These are phyloP conservation scores for Pseudogymnoascus sp. DNA, from an alignment of 2,329 filamentous ascomycete genomes.

Conservation along the genomic window DNA sequence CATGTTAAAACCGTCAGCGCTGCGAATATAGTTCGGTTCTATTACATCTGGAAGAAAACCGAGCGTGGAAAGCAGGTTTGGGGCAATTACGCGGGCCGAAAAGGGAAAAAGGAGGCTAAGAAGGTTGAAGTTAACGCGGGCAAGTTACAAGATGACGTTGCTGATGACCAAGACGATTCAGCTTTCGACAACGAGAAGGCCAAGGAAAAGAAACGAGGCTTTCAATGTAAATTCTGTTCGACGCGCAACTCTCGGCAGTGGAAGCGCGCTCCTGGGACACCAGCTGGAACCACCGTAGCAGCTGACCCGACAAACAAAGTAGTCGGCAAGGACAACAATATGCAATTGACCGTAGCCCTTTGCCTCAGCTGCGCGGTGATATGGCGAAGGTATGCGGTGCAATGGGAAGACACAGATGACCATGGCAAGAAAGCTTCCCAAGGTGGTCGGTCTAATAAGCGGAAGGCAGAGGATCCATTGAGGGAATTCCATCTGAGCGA, in stretches of 20 bases:
- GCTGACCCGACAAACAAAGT: slow-evolving; percentile 58
- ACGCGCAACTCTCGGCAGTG: slow-evolving; percentile 78
- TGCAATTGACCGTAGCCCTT: slow-evolving; percentile 70
- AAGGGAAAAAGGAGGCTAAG: slow-evolving; percentile 81
- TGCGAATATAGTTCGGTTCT: slow-evolving; percentile 79
- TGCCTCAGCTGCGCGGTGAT: slow-evolving; percentile 86
- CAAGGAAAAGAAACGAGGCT: slow-evolving; percentile 67
- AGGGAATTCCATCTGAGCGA: slow-evolving; percentile 51
- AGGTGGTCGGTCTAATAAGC: slow-evolving; percentile 77
- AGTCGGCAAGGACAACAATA: slow-evolving; percentile 64
- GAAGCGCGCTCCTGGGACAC: slow-evolving; percentile 77
- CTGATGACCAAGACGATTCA: slow-evolving; percentile 87
- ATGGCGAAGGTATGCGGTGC: slow-evolving; percentile 92
- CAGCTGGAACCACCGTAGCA: slow-evolving; percentile 62
- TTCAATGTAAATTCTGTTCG: slow-evolving; percentile 90
- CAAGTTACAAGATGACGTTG: slow-evolving; percentile 86
- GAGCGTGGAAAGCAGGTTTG: slow-evolving; percentile 78
- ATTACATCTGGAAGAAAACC: slow-evolving; percentile 98
- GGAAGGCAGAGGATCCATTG: slow-evolving; percentile 86
- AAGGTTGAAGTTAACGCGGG: slow-evolving; percentile 62
- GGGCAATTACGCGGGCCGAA: slow-evolving; percentile 80
- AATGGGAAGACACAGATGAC: slow-evolving; percentile 92
- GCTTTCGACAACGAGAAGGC: slow-evolving; percentile 88
- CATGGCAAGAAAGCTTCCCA: slow-evolving; percentile 79
- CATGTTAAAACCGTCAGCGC: slow-evolving; percentile 79